phyloP scores from a whole-genome alignment of 176 grass and related monocot species.

The Avena atlantica region DNA sequence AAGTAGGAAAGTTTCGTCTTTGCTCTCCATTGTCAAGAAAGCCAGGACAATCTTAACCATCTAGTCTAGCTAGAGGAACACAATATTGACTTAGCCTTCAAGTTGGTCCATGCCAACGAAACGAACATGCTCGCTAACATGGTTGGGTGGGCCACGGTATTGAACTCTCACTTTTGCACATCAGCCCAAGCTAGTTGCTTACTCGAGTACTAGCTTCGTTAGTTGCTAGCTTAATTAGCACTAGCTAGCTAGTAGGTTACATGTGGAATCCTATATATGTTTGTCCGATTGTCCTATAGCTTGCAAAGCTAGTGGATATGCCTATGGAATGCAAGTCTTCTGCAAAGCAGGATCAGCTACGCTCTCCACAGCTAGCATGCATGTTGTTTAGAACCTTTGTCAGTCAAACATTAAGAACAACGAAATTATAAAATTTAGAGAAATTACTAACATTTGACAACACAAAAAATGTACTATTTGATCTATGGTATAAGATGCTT shows the following conservation, averaged over 20 bases:
- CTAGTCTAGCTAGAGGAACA: not conserved
- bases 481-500: not conserved
- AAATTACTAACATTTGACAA: not conserved
- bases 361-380: not conserved
- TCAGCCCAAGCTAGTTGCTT: constrained; percentile 2
- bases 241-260: not conserved
- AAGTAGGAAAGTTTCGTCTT: constrained; percentile 9
- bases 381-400: not conserved
- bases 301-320: constrained; percentile 45
- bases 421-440: not conserved
- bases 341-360: not conserved
- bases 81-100: constrained; percentile 31
- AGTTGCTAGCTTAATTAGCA: constrained; percentile 12
- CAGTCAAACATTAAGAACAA: not conserved
- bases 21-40: constrained; percentile 29
- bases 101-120: not conserved
- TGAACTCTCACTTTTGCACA: constrained; percentile 22
- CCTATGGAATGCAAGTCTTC: not conserved
- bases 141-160: constrained; percentile 26
- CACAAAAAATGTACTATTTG: not conserved
- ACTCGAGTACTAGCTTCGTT: not conserved
- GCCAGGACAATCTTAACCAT: not conserved
- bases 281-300: not conserved
- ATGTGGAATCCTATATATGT: not conserved
- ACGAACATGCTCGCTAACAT: constrained; percentile 22